Evolutionary conservation across 1,139 yeast species (phyloP).

Genomic region (Taiozyma onychis): DNA sequence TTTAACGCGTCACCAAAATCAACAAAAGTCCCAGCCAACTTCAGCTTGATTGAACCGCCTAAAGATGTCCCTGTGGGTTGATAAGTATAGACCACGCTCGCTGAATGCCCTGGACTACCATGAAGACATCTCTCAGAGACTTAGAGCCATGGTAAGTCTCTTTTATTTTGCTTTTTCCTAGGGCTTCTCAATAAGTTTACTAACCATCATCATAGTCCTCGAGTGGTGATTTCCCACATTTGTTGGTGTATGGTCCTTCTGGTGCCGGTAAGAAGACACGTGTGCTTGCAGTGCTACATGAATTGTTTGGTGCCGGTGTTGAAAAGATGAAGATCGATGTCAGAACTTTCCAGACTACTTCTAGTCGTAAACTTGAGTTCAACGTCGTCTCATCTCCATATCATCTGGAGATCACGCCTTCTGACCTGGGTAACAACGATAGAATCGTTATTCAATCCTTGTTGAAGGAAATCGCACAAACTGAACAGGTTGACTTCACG

Average conservation of each 20-base stretch:
- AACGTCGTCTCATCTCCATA: slow-evolving; percentile 86
- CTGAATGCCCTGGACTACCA: slow-evolving; percentile 66
- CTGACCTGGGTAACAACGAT: slow-evolving; percentile 95
- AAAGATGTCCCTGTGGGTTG: slow-evolving; percentile 92
- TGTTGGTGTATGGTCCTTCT: slow-evolving; percentile 88
- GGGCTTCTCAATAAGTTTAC: not conserved
- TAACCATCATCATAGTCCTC: slow-evolving; percentile 31
- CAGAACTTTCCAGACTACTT: slow-evolving; percentile 69
- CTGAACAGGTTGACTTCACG: slow-evolving; percentile 81
- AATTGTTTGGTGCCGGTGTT: slow-evolving; percentile 77
- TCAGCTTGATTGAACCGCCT: not conserved
- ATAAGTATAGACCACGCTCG: slow-evolving; percentile 77
- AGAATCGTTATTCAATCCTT: slow-evolving; percentile 91
- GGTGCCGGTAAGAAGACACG: slow-evolving; percentile 98
- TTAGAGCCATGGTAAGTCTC: slow-evolving; percentile 39
- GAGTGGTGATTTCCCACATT: slow-evolving; percentile 89
- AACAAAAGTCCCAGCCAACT: not conserved
- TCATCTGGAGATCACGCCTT: slow-evolving; percentile 93
- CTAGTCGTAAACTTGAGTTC: slow-evolving; percentile 76
- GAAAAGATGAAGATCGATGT: slow-evolving; percentile 87
- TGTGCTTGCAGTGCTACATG: slow-evolving; percentile 72
- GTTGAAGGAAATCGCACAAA: slow-evolving; percentile 89
- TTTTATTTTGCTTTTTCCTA: not conserved
- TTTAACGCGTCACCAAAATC: not conserved
- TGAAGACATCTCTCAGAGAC: slow-evolving; percentile 52